Base-by-base conservation (phyloP, 1,284 basidiomycete genomes). In the Sporisorium scitamineum region DNA sequence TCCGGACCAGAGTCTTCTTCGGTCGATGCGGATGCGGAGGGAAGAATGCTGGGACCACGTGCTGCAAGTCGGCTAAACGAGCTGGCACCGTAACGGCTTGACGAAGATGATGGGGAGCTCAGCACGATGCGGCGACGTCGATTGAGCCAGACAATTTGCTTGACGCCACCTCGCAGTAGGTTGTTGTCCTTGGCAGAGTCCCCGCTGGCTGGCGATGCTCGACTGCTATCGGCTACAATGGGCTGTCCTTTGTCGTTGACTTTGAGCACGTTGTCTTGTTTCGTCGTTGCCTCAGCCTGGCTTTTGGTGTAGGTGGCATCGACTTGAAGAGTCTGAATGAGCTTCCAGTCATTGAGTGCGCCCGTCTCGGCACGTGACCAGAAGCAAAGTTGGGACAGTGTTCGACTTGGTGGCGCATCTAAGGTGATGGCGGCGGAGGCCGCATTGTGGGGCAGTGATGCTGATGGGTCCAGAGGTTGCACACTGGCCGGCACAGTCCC, bases 311-410 rank as follows among this genome's bases (percentile, higher is more conserved):
- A 52, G 4, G 31, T 20, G 10, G 51, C 29, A 16, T 59, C 31
- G 57, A 72, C 66, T 2, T 52, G 20, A 8, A 73, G 5, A 14
- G 52, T 29, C 16, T 73, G 60, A 18, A 70, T 48, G 5, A 67
- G 51, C 48, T 65, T 67, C 75, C 75, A 77, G 41, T 70, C 75
- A 27, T 77, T 73, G 52, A 73, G 52, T 0, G 70, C 59, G 18
- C 63, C 70, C 10, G 70, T 67, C 31, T 70, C 63, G 9, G 70
- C 63, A 7, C 75, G 55, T 5, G 75, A 73, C 75, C 75, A 77
- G 27, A 73, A 61, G 62, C 75, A 77, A 20, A 77, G 34, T 13
- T 22, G 58, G 29, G 59, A 64, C 0, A 20, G 39, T 16, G 59
- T 48, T n/a, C 48, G 57, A 5, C 54, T 26, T n/a, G 22, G 7